phyloP scores from a whole-genome alignment of 1,284 basidiomycete genomes.

The Peniophora sp. region DNA sequence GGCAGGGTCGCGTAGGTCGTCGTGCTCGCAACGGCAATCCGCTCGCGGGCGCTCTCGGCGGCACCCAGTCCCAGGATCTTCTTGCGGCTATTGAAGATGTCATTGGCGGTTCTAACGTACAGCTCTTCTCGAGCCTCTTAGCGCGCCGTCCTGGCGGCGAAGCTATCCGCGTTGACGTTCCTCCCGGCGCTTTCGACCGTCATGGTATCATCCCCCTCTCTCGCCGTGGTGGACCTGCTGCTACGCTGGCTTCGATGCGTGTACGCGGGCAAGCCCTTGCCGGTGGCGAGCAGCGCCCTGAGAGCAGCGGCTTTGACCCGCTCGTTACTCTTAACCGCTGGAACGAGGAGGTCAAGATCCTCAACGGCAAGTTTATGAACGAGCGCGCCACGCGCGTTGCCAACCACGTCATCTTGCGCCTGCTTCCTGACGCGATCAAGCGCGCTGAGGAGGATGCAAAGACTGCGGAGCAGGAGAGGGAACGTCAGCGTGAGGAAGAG shows the following conservation, averaged over 20 bases:
- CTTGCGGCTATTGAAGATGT: slow-evolving; percentile 78
- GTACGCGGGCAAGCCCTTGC: background rate
- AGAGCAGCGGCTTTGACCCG: slow-evolving; percentile 64
- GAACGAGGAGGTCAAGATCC: slow-evolving; percentile 81
- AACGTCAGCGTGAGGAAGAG: slow-evolving; percentile 29
- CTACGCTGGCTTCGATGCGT: slow-evolving; percentile 27
- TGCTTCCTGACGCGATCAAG: slow-evolving; percentile 79
- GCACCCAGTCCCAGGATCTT: slow-evolving; percentile 44
- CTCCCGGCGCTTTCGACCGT: slow-evolving; percentile 52
- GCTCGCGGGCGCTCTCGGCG: slow-evolving; percentile 29
- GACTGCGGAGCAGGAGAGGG: slow-evolving; percentile 12
- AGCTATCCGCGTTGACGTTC: slow-evolving; percentile 68
- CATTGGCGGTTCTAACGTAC: slow-evolving; percentile 75
- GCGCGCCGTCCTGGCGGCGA: slow-evolving; percentile 49
- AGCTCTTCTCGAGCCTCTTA: slow-evolving; percentile 78
- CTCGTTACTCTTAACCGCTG: slow-evolving; percentile 83
- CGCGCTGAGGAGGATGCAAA: slow-evolving; percentile 43
- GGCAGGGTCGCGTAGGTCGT: slow-evolving; percentile 43
- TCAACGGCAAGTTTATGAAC: slow-evolving; percentile 66
- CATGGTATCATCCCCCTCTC: slow-evolving; percentile 26
- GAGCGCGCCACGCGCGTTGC: slow-evolving; percentile 63
- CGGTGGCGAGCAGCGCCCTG: slow-evolving; percentile 29
- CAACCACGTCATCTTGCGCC: slow-evolving; percentile 68
- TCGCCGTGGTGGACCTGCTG: slow-evolving; percentile 36
- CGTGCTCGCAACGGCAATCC: slow-evolving; percentile 42